Base-by-base conservation (phyloP, 305 asterid species). In the Solanum hybrid region DNA sequence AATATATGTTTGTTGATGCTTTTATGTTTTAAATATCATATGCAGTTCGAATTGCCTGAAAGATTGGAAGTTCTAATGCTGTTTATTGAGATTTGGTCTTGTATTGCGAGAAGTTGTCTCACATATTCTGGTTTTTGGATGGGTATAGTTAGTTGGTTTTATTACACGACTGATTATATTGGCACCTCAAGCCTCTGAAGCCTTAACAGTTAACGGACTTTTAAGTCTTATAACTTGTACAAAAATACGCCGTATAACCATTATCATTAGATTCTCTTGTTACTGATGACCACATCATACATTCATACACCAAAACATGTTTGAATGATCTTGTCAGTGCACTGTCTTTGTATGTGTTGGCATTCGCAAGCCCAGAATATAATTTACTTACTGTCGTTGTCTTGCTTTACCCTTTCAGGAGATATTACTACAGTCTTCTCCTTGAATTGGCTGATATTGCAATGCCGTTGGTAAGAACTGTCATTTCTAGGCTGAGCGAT, bases 371-470 rank as follows among this genome's bases (percentile, higher is more conserved):
- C 26, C 86, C 15, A 15, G 17, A 39, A 41, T 82, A 39, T 82
- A 15, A 82, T 13, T 82, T 82, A 82, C 34, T 38, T 37, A 80
- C 70, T 26, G 86, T 80, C 8, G 3, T 81, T 38, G 32, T 82
- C 73, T 82, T 29, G 86, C 41, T 76, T 86, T 61, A 90, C 29
- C 91, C 24, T 90, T 93, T 93, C 96, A 97, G 99, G 99, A 95
- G 94, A 92, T 97, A 97, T 93, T 96, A 93, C 96, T 96, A 93
- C 95, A 97, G 99, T 91, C 96, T 97, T 77, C 94, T 93, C 94
- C 99, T 97, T 91, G 99, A 97, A 92, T 90, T 97, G 91, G 88
- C 98, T 14, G 99, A 97, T 93, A 95, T 97, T 88, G 92, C 98
- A 31, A 94, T 93, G 94, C 98, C 99, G 65, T 87, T 96, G 91